Base-by-base conservation (phyloP, 805 yeast species). In the Grigorovia transvaalensis region DNA sequence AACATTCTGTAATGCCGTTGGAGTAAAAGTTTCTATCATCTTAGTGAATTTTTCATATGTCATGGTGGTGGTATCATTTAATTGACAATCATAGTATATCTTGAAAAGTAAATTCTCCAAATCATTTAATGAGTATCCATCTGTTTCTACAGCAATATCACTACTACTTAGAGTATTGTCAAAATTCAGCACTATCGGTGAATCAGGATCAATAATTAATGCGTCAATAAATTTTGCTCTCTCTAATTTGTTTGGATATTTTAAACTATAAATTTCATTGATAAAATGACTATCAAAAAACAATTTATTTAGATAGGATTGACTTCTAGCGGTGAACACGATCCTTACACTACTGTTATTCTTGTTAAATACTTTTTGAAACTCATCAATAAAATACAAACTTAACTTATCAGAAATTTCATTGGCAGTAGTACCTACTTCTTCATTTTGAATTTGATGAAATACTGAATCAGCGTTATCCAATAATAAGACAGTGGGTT, bases 61-160 rank as follows among this genome's bases (percentile, higher is more conserved):
- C 5, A 45, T 35, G 13, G 19, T 6, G 8, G 1, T n/a, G 1
- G 18, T n/a, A 19, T 44, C 29, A 12, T 42, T 47, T 5, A 57
- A 46, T 43, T 57, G 60, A 20, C 54, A 53, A 48, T 82, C 82
- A 58, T 80, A 84, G 54, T 76, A 77, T 2, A 84, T 78, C 57
- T 95, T 75, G 55, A 87, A 96, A 35, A 79, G 75, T 11, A 91
- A 69, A 5, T 79, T 77, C 67, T 81, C 79, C 53, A 91, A 64
- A 65, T 91, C 99, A 27, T 81, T 80, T 0, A 97, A 95, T 30
- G 87, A 77, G 64, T 84, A 91, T 0, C 98, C 98, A 59, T 91
- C 98, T 0, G 96, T 85, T 50, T 83, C 91, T 41, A 78, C 56
- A 0, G 84, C 75, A 33, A 84, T 67, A 56, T 81, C 84, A 27